Evolutionary conservation across 2,329 filamentous ascomycete genomes (phyloP).

Genomic region (Chlorencoelia australis): DNA sequence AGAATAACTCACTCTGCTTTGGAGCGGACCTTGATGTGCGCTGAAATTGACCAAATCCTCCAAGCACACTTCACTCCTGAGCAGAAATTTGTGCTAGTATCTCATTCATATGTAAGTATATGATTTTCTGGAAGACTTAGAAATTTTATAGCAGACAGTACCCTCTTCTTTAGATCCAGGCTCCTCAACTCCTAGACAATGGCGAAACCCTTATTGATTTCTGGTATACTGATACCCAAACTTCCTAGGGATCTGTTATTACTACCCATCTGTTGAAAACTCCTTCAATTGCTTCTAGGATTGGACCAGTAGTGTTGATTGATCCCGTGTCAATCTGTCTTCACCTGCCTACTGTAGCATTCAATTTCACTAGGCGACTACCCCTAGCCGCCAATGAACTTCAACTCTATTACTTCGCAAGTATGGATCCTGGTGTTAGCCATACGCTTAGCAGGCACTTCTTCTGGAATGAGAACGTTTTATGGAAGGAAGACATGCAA

Average conservation of each 20-base stretch:
- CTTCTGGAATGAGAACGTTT: conserved; percentile 50
- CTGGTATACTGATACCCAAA: no score
- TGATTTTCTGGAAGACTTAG: no score
- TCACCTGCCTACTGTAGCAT: conserved; percentile 52
- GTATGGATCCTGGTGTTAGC: conserved; percentile 46
- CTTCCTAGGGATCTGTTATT: conserved; percentile 46
- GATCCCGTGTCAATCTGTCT: conserved; percentile 51
- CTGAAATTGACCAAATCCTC: conserved; percentile 43
- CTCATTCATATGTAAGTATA: no score
- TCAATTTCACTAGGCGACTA: conserved; percentile 44
- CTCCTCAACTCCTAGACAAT: no score
- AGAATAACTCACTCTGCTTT: conserved; percentile 43
- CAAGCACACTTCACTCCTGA: conserved; percentile 35
- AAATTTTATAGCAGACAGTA: no score
- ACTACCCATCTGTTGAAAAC: conserved; percentile 44
- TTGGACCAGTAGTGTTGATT: conserved; percentile 43
- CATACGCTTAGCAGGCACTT: conserved; percentile 48
- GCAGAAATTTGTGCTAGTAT: conserved; percentile 41
- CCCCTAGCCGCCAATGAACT: conserved; percentile 44
- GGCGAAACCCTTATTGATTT: no score
- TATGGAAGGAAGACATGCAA: conserved; percentile 48
- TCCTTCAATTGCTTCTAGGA: conserved; percentile 30
- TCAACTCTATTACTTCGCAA: conserved; percentile 50
- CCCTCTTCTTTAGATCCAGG: no score
- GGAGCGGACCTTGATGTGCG: conserved; percentile 36